Evolutionary conservation across 805 yeast species (phyloP).

Genomic region (Lachancea sp.): DNA sequence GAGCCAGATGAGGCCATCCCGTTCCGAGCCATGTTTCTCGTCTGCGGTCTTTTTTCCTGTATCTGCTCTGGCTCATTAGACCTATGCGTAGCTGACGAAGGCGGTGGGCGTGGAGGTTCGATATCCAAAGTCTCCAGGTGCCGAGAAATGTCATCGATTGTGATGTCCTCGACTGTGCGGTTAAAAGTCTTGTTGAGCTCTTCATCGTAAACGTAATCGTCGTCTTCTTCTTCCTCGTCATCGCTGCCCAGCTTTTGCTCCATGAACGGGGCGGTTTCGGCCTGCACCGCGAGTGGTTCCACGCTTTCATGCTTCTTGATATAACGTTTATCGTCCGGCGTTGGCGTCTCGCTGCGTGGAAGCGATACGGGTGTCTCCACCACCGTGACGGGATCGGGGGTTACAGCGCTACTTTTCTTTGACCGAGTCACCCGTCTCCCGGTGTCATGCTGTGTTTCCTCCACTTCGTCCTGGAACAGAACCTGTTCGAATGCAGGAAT

Average conservation of each 20-base stretch:
- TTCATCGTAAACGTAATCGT: conserved; percentile 33
- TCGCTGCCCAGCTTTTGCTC: conserved; percentile 28
- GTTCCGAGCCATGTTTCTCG: neutral
- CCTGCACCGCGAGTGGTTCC: neutral
- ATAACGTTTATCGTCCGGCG: conserved; percentile 8
- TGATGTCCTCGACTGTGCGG: conserved; percentile 35
- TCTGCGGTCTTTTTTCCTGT: too few species aligned
- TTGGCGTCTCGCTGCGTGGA: conserved; percentile 14
- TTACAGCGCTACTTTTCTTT: neutral
- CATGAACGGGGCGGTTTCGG: conserved; percentile 26
- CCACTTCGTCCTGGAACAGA: conserved; percentile 17
- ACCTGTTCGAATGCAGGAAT: conserved; percentile 40
- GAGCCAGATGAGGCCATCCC: neutral
- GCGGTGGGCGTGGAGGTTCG: conserved; percentile 12
- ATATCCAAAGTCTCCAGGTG: conserved; percentile 34
- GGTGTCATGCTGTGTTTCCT: neutral
- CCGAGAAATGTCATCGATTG: conserved; percentile 35
- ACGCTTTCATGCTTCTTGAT: neutral
- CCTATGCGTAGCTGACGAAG: neutral
- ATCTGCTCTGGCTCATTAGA: too few species aligned
- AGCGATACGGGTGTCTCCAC: conserved; percentile 3
- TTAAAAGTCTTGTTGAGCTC: conserved; percentile 34
- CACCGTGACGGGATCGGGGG: conserved; percentile 3
- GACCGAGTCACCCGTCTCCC: conserved; percentile 9
- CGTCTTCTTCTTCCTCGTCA: conserved; percentile 32